Evolutionary conservation across 2,329 filamentous ascomycete genomes (phyloP), one percentile per base, ranked within the genome.

Genomic region (Seiridium cupressi): DNA sequence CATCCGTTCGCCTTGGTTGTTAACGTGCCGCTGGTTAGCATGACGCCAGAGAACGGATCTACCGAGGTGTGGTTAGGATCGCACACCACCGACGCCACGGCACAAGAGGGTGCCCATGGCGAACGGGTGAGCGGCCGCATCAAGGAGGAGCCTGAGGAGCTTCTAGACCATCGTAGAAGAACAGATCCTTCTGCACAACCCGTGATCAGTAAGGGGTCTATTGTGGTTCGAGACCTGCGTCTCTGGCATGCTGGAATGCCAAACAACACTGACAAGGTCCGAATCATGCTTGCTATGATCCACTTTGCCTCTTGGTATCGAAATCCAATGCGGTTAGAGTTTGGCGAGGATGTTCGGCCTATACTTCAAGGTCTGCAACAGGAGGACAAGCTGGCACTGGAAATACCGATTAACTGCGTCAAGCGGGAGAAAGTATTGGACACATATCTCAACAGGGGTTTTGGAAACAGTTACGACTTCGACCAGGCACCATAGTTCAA

Each of bases 201-300:
- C 0, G 59, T 71, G 3, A 77, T 86, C 0, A 74, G 75, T 42
- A 85, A 84, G 64, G 84, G 86, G 0, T 81, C 82, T 44, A 68
- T 88, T 31, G 76, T 88, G 42, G 67, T 89, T 36, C 77, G 87
- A 2, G 86, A 89, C 67, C 69, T 89, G 57, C 74, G 85, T 32
- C 77, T 87, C 4, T 89, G 86, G 85, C 85, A 89, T 68, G 84
- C 84, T 0, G 86, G 85, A 0, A 86, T 87, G 81, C 84, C 84
- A 1, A 88, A 89, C 64, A 66, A 70, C 47, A 81, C 79, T 1
- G 69, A 77, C 4, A 72, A 79, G 5, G 77, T 81, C 13, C 72
- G 84, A 34, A 77, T 86, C 18, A 87, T 87, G 84, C 70, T 87
- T n/a, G 83, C 83, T 40, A 79, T 84, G 75, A 84, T 86, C 47